These are phyloP conservation scores for Phanerodontia chrysosporium DNA, from an alignment of 768 basidiomycete genomes.

Conservation along the genomic window DNA sequence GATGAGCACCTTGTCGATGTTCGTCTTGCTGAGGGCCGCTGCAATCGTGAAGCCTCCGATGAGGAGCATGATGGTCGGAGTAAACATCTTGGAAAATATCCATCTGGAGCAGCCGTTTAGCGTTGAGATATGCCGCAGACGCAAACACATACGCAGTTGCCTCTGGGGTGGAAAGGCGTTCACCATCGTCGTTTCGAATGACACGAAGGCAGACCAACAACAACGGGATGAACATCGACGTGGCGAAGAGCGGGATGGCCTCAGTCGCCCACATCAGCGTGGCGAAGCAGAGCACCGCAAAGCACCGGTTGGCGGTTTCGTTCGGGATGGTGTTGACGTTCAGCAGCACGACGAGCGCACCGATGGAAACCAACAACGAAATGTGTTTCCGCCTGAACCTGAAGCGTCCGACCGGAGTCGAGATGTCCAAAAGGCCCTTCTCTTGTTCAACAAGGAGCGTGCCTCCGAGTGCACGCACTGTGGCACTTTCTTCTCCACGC, in stretches of 20 bases:
- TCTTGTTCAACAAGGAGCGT: conserved; percentile 43
- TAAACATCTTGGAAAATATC: conserved; percentile 94
- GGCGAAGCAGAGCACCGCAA: conserved; percentile 85
- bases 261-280: conserved; percentile 97
- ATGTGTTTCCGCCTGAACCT: conserved; percentile 61
- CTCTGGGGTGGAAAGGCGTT: conserved; percentile 53
- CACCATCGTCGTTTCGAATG: conserved; percentile 58
- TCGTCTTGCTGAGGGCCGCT: conserved; percentile 91
- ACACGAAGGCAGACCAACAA: conserved; percentile 84
- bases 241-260: conserved; percentile 97
- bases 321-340: conserved; percentile 42
- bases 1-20: conserved; percentile 88
- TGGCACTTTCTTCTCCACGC: conserved; percentile 44
- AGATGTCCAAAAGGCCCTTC: conserved; percentile 35
- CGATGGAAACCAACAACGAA: conserved; percentile 52
- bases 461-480: conserved; percentile 18
- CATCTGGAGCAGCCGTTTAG: conserved; percentile 44
- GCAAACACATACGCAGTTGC: conserved; percentile 68
- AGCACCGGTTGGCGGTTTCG: conserved; percentile 78
- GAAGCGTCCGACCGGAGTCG: conserved; percentile 65
- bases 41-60: conserved; percentile 98
- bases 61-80: conserved; percentile 96
- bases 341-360: conserved; percentile 57
- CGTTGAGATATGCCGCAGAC: background rate
- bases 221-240: conserved; percentile 84